Conservation (phyloP, 805 yeast genomes). For the Spencermartinsiella europaea region DNA sequence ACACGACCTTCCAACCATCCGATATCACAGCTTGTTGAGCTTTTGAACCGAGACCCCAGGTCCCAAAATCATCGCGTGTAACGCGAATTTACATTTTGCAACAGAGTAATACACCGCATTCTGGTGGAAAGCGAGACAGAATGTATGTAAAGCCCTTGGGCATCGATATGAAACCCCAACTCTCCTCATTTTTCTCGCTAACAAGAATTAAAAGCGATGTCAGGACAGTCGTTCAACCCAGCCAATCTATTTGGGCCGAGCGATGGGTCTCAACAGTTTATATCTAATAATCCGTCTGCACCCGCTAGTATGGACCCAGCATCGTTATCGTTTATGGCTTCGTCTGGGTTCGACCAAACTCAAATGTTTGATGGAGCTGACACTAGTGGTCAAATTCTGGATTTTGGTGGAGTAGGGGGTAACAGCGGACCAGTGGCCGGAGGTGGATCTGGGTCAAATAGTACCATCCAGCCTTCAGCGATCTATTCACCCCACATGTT, state of each 20-base stretch:
- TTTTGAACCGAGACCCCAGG: too few relatives aligned
- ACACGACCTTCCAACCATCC: too few relatives aligned
- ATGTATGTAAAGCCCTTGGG: too few relatives aligned
- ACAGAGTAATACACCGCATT: too few relatives aligned
- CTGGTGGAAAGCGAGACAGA: too few relatives aligned
- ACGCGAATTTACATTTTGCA: too few relatives aligned
- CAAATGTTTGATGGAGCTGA: not conserved
- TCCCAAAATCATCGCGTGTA: too few relatives aligned
- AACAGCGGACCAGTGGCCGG: conserved; percentile 5
- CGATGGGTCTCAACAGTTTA: conserved; percentile 1
- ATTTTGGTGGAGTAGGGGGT: conserved; percentile 1
- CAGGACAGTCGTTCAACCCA: conserved; percentile 3
- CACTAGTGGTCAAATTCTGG: not conserved
- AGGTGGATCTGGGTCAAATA: conserved; percentile 2
- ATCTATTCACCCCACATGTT: conserved; percentile 17
- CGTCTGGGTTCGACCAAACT: not conserved
- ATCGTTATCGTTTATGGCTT: conserved; percentile 9
- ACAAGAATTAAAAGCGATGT: not conserved
- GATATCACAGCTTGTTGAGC: too few relatives aligned
- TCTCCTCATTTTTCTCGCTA: too few relatives aligned
- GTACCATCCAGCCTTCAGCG: conserved; percentile 17
- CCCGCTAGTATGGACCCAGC: conserved; percentile 11
- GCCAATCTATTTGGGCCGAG: not conserved
- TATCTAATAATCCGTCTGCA: not conserved
- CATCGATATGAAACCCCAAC: too few relatives aligned